phyloP scores from a whole-genome alignment of 495 filamentous ascomycete genomes.

The Hypoxylon perforatum region DNA sequence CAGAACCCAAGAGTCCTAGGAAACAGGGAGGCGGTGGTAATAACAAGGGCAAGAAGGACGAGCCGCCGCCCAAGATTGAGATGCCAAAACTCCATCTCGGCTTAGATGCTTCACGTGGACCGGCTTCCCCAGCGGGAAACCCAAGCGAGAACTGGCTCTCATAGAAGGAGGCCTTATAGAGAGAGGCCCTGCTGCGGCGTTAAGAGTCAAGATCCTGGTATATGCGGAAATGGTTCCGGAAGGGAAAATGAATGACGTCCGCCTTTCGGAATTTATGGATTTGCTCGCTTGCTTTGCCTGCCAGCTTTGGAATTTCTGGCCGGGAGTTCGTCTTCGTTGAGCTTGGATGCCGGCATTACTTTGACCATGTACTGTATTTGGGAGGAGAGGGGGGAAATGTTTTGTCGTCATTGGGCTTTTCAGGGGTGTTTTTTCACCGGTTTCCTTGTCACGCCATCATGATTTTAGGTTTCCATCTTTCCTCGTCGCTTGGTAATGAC shows the following conservation, averaged over 20 bases:
- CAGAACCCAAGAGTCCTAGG: constrained; percentile 62
- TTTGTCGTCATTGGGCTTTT: constrained; percentile 21
- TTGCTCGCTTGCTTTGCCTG: constrained; percentile 10
- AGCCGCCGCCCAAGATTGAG: constrained; percentile 64
- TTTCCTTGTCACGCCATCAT: constrained; percentile 35
- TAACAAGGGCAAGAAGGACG: constrained; percentile 49
- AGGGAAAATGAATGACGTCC: constrained; percentile 9
- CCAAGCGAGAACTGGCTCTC: constrained; percentile 51
- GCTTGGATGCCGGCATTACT: constrained; percentile 21
- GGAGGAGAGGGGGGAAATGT: background rate
- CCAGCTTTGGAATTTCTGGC: constrained; percentile 7
- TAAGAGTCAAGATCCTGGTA: constrained; percentile 9
- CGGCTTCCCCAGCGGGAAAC: constrained; percentile 30
- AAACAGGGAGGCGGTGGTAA: constrained; percentile 44
- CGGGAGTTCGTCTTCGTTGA: constrained; percentile 11
- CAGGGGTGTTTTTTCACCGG: constrained; percentile 1
- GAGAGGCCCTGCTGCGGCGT: constrained; percentile 22
- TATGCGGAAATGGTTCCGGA: constrained; percentile 16
- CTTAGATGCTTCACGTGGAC: constrained; percentile 36
- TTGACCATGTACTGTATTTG: constrained; percentile 28
- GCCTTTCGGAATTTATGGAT: constrained; percentile 1
- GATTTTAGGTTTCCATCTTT: constrained; percentile 40
- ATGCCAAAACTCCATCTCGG: constrained; percentile 63
- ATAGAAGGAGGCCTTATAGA: constrained; percentile 35
- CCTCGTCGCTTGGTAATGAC: constrained; percentile 41